Evolutionary conservation across 331 rosid genomes (phyloP), one percentile per base, ranked within the genome.

Genomic region (Quercus phellos): DNA sequence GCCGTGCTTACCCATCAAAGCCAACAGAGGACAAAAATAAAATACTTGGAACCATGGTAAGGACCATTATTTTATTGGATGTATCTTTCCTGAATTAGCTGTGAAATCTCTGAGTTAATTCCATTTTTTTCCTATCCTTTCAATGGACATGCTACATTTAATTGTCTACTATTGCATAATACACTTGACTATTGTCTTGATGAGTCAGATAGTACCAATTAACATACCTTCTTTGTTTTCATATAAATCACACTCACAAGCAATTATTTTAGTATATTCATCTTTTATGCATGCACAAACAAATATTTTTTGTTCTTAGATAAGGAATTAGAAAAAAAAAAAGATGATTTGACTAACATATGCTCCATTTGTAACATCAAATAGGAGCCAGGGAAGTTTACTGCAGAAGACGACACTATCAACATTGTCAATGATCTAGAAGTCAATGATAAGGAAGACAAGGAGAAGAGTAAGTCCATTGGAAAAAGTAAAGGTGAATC

Each of bases 341-440:
- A 2, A 34, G 16, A 68, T 50, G 59, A 17, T 50, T 76, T 59
- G 54, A 59, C 24, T 68, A 22, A 72, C 27, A 10, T 24, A 4
- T 55, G 71, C 16, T 32, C 22, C 50, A 68, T 60, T 29, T 82
- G 27, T 80, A 72, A 71, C 5, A 30, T 71, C 74, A 29, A 79
- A 16, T 72, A 89, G 88, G 84, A 69, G 17, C 74, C 32, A 0
- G 75, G 59, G 71, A 86, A 68, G 72, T 50, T 54, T 34, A 51
- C 16, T 26, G 80, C 70, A 82, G 85, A 82, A 78, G 59, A 77
- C 35, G 66, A 71, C 29, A 30, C 55, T 21, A 17, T 60, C 42
- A 67, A 8, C 29, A 34, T 35, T 8, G 72, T 32, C 51, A 79
- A 70, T 54, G 76, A 76, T 59, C 83, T 74, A 76, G 75, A 59